Evolutionary conservation across 352 stramenopile genomes (phyloP).

Genomic region (Phytophthora chlamydospora): DNA sequence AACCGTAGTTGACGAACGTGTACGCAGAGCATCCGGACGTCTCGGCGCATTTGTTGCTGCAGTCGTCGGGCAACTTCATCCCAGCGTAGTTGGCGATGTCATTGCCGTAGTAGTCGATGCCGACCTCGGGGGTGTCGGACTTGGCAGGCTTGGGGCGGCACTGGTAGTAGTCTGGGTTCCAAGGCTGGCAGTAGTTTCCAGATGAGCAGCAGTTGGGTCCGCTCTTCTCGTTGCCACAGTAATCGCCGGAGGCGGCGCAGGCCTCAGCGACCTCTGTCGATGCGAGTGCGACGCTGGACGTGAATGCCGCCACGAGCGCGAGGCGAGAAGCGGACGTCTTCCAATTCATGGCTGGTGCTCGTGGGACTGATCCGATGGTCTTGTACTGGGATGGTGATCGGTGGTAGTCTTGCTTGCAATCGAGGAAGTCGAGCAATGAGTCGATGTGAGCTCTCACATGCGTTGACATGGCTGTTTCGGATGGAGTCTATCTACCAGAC

Average conservation of each 20-base stretch:
- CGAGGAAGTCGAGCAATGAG: too few species aligned
- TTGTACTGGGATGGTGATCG: too few species aligned
- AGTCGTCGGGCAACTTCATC: conserved; percentile 14
- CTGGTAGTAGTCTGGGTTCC: conserved; percentile 50
- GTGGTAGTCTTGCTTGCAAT: too few species aligned
- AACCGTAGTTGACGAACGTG: conserved; percentile 33
- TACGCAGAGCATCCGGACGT: conserved; percentile 19
- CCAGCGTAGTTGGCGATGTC: conserved; percentile 39
- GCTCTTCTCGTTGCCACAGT: conserved; percentile 33
- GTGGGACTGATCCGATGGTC: too few species aligned
- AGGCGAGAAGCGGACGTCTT: too few species aligned
- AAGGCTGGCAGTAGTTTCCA: conserved; percentile 53
- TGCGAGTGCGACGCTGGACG: not conserved
- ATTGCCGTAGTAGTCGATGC: conserved; percentile 45
- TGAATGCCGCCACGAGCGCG: not conserved
- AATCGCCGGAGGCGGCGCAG: conserved; percentile 7
- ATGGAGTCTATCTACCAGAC: too few species aligned
- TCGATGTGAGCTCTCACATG: too few species aligned
- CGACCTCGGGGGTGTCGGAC: conserved; percentile 34
- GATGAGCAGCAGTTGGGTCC: conserved; percentile 36
- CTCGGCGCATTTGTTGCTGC: conserved; percentile 19
- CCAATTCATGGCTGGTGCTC: too few species aligned
- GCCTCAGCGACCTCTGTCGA: not conserved
- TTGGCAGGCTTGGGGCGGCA: conserved; percentile 37
- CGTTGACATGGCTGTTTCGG: too few species aligned